Evolutionary conservation across 2,329 filamentous ascomycete species (phyloP), one percentile per base, ranked within the genome.

Genomic region (Lachnellula arida): DNA sequence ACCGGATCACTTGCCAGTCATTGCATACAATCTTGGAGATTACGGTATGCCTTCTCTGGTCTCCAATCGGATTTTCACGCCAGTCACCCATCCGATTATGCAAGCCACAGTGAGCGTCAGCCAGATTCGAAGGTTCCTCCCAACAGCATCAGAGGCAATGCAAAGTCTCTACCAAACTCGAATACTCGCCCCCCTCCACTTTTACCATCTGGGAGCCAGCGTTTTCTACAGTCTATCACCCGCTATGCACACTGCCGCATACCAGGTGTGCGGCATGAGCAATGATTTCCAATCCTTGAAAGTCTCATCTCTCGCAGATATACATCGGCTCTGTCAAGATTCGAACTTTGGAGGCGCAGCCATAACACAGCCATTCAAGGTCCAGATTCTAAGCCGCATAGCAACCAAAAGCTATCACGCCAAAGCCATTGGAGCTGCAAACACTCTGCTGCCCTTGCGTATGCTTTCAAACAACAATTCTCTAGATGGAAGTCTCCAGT

Each of bases 211-310:
- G 50, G 88, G 88, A n/a, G 84, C 81, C 53, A 85, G 85, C 54
- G 82, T 88, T 9, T 81, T 78, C 49, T 89, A 88, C 72, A 90
- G 85, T 67, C 70, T 91, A 54, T 91, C 88, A 0, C 88, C 88
- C 1, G 84, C 85, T 6, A 91, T 91, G 87, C 88, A 92, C 68
- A 88, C 85, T 53, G 78, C 85, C 5, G 88, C 87, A 0, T 83
- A 88, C 56, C 75, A 78, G 51, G 80, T 78, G 23, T 83, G 83
- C 61, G 88, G 87, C 0, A 82, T 91, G 68, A 84, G 82, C 0
- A 88, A 91, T 63, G 71, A 77, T 5, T 91, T 89, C 66, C 72
- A 76, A n/a, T 82, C 83, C 1, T 78, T 83, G 55, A 85, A 88
- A 49, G 84, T 84, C 5, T 73, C 77, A 17, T 82, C 81, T 0